These are phyloP conservation scores for Astragalus membranaceus DNA, from an alignment of 306 rosid genomes.

Conservation along the genomic window DNA sequence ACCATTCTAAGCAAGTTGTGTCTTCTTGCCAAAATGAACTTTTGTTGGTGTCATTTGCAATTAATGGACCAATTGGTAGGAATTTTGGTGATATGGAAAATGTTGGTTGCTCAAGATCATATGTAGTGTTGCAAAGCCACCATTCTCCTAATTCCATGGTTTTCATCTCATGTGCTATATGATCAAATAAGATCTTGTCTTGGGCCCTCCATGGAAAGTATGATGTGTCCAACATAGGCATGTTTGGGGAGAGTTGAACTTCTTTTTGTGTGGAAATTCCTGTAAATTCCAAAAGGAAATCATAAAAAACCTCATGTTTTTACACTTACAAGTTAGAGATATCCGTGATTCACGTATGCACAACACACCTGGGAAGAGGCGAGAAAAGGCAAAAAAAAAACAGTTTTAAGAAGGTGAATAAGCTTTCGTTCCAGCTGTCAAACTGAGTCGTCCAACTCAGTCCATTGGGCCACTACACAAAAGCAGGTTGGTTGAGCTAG, in stretches of 20 bases:
- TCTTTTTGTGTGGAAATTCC: conserved; percentile 20
- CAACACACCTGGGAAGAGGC: too few relatives aligned
- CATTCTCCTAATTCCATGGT: conserved; percentile 8
- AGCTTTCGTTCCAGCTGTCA: too few relatives aligned
- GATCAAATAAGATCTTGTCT: not conserved
- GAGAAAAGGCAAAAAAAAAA: too few relatives aligned
- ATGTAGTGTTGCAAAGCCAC: conserved; percentile 33
- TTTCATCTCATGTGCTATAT: not conserved
- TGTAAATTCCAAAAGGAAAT: not conserved
- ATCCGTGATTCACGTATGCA: too few relatives aligned
- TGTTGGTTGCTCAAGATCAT: conserved; percentile 23
- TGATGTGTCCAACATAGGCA: conserved; percentile 10
- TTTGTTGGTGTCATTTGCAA: not conserved
- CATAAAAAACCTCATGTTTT: not conserved
- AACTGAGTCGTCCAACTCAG: too few relatives aligned
- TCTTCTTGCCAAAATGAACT: conserved; percentile 32
- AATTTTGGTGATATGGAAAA: conserved; percentile 24
- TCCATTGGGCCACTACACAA: too few relatives aligned
- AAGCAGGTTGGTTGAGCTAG: too few relatives aligned
- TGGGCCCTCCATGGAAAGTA: conserved; percentile 14
- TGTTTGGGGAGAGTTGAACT: conserved; percentile 18
- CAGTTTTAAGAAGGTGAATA: too few relatives aligned
- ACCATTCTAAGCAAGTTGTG: conserved; percentile 16
- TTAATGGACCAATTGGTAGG: conserved; percentile 31
- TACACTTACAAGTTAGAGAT: too few relatives aligned